Evolutionary conservation across 2,329 filamentous ascomycete species (phyloP).

Genomic region (Apiospora hydei): DNA sequence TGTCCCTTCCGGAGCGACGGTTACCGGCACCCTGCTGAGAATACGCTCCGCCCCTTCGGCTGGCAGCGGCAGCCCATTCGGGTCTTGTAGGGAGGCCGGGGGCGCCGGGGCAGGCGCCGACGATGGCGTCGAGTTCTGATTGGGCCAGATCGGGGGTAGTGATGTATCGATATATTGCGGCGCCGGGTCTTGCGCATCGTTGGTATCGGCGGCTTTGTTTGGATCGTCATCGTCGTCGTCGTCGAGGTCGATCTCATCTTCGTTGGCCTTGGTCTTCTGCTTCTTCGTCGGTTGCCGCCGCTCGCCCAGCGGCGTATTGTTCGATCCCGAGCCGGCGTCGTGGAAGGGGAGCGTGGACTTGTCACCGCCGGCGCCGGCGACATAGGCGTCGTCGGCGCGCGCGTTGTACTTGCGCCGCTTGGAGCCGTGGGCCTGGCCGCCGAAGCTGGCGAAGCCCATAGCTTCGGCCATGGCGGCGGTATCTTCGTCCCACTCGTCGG

Average conservation of each 20-base stretch:
- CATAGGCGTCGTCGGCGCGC: slow-evolving; percentile 48
- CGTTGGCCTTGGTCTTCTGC: slow-evolving; percentile 34
- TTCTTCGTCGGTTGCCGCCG: slow-evolving; percentile 41
- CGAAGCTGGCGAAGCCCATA: slow-evolving; percentile 80
- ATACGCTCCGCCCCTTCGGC: slow-evolving; percentile 11
- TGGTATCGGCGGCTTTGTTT: slow-evolving; percentile 37
- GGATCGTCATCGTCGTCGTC: slow-evolving; percentile 44
- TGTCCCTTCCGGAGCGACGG: slow-evolving; percentile 39
- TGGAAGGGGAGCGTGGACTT: slow-evolving; percentile 30
- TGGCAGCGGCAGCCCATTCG: slow-evolving; percentile 18
- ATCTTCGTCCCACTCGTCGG: slow-evolving; percentile 41
- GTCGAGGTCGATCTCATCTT: slow-evolving; percentile 55
- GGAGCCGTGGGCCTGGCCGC: slow-evolving; percentile 55
- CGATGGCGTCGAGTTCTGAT: slow-evolving; percentile 39
- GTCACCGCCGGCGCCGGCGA: slow-evolving; percentile 42
- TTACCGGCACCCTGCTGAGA: slow-evolving; percentile 27
- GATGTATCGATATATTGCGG: slow-evolving; percentile 44
- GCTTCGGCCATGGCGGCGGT: slow-evolving; percentile 67
- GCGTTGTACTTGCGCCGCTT: slow-evolving; percentile 75
- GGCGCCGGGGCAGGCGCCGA: slow-evolving; percentile 23
- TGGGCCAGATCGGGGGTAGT: slow-evolving; percentile 40
- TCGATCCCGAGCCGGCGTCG: slow-evolving; percentile 40
- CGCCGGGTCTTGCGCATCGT: slow-evolving; percentile 29
- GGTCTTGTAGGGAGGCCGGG: slow-evolving; percentile 24
- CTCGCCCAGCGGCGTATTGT: slow-evolving; percentile 49